Conservation (phyloP, 176 grass and related monocot species). For the Tuctoria greenei region DNA sequence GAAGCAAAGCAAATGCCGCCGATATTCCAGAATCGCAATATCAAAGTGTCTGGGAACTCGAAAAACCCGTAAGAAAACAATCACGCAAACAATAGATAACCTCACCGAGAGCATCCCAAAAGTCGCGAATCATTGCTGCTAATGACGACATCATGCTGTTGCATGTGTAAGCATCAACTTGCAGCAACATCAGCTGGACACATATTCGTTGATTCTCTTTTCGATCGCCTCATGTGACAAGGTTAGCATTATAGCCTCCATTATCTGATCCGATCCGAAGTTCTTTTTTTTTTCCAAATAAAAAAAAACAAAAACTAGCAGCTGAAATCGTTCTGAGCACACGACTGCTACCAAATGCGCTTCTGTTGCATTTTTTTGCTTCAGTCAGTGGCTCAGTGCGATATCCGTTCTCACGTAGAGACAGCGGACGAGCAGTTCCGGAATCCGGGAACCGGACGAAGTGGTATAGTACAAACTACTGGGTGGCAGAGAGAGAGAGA, state of each 20-base stretch:
- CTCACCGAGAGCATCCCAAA: constrained; percentile 7
- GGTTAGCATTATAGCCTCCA: constrained; percentile 48
- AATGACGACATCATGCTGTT: constrained; percentile 31
- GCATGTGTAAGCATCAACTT: constrained; percentile 23
- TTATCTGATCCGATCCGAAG: neutral
- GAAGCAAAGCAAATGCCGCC: neutral
- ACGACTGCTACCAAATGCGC: neutral
- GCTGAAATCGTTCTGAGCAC: constrained; percentile 10
- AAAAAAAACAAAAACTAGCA: neutral
- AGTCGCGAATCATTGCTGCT: constrained; percentile 39
- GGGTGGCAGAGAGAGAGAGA: too few species aligned
- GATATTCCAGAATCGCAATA: neutral
- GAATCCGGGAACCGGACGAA: too few species aligned
- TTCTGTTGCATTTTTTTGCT: neutral
- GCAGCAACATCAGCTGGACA: neutral
- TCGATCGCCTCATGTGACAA: constrained; percentile 35
- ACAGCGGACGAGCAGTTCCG: neutral
- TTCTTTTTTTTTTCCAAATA: too few species aligned
- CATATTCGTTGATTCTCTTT: constrained; percentile 10
- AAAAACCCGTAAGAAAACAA: too few species aligned
- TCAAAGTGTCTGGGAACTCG: too few species aligned
- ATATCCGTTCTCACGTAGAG: neutral
- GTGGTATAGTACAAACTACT: neutral
- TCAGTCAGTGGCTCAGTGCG: too few species aligned
- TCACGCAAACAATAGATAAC: neutral